These are phyloP conservation scores for Venturia pyrina DNA, from an alignment of 2,329 filamentous ascomycete genomes.

Conservation along the genomic window DNA sequence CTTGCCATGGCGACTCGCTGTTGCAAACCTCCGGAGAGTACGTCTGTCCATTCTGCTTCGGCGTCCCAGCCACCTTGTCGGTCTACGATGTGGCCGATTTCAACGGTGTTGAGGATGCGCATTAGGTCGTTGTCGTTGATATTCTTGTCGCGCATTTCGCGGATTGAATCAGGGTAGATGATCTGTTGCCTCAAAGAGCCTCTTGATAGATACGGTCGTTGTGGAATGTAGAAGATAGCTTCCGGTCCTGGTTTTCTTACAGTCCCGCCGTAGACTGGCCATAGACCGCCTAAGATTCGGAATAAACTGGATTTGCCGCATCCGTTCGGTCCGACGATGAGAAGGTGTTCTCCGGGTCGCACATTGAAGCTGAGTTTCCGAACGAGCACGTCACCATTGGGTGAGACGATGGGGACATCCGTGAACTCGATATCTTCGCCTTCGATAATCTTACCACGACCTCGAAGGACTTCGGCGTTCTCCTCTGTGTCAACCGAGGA, in stretches of 20 bases:
- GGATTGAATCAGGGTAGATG: slow-evolving; percentile 84
- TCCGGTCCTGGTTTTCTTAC: slow-evolving; percentile 86
- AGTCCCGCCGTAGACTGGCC: slow-evolving; percentile 93
- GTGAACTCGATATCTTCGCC: slow-evolving; percentile 76
- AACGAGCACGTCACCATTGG: slow-evolving; percentile 89
- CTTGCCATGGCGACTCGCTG: slow-evolving; percentile 95
- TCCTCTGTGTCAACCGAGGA: slow-evolving; percentile 74
- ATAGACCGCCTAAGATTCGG: slow-evolving; percentile 88
- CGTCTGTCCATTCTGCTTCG: slow-evolving; percentile 93
- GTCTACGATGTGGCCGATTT: slow-evolving; percentile 73
- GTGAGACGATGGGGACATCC: slow-evolving; percentile 89
- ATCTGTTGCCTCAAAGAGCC: slow-evolving; percentile 93
- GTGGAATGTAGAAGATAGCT: slow-evolving; percentile 96
- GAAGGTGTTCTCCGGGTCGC: slow-evolving; percentile 74
- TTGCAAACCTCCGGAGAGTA: slow-evolving; percentile 83
- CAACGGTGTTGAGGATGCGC: slow-evolving; percentile 65
- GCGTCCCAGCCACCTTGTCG: slow-evolving; percentile 80
- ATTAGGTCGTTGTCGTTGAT: slow-evolving; percentile 74
- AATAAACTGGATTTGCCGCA: slow-evolving; percentile 96
- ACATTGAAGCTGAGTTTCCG: slow-evolving; percentile 80
- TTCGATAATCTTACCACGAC: slow-evolving; percentile 72
- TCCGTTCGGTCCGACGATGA: slow-evolving; percentile 93
- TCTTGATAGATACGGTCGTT: slow-evolving; percentile 84
- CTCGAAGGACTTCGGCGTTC: slow-evolving; percentile 72
- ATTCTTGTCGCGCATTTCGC: slow-evolving; percentile 76